Evolutionary conservation across 108 stramenopile genomes (phyloP), one percentile per base, ranked within the genome.

Genomic region (Skeletonema grethae): DNA sequence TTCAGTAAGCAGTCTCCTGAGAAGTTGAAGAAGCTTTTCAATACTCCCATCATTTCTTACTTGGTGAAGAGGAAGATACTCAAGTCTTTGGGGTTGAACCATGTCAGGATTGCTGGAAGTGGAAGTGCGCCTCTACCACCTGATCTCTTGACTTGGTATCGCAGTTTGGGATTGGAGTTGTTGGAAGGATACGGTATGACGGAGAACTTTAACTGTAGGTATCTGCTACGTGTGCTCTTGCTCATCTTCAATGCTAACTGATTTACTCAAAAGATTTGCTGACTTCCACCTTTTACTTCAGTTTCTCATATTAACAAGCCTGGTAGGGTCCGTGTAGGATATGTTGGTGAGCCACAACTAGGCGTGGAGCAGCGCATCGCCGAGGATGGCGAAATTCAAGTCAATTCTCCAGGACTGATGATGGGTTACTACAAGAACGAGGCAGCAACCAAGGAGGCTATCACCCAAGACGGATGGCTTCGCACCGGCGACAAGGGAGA

Each of bases 121-220:
- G 90, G 90, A 36, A 79, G 76, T 76, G 90, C 90, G 0, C 90
- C 90, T 3, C 78, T 91, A 46, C 90, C 90, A 9, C 63, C 67
- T 11, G 83, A 77, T 20, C 65, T 91, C 15, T 45, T 91, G 31
- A 41, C 66, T 15, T 91, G 90, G 90, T 91, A 91, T 61, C 77
- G 81, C 57, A 63, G 63, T 10, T 75, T 91, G 64, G 90, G 90
- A 36, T 62, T 91, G 60, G 85, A 91, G 57, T 72, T 91, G 64
- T 57, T 87, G 45, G 90, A 91, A 69, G 90, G 90, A 31, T 91
- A 91, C 74, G 90, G 90, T 18, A 91, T 91, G 90, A 91, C 90
- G 5, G 90, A 91, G 75, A 91, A 91, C 57, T 91, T 91, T 84
- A 91, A 91, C 78, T 91, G 72, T 78, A 56, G 50, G 70, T 28